Percentiles rank a stretch among this genome's conserved stretches.
Evolutionary conservation across 371 early-diverging fungal species (phyloP).

Genomic region (Actinomucor elegans): DNA sequence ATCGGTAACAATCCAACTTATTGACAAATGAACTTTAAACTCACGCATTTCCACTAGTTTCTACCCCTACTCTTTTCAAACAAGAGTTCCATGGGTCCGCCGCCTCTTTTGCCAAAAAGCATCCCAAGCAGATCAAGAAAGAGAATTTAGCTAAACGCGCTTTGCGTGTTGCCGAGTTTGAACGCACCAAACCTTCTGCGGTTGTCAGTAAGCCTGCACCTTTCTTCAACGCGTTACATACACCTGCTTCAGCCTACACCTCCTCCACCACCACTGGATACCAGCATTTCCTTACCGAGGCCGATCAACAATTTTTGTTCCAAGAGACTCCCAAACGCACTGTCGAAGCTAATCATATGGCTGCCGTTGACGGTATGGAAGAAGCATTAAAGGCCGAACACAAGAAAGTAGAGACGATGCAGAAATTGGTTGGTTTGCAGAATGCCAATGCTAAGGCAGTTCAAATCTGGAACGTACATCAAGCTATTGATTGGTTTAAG

Average conservation of each 20-base stretch:
- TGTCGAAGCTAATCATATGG: constrained; percentile 39
- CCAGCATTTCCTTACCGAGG: constrained; percentile 53
- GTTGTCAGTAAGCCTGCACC: constrained; percentile 39
- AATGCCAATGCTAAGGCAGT: constrained; percentile 79
- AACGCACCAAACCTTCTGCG: constrained; percentile 47
- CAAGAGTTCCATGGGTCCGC: constrained; percentile 43
- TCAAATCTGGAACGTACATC: constrained; percentile 72
- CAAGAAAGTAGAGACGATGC: constrained; percentile 67
- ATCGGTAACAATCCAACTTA: too few relatives aligned
- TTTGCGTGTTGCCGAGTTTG: constrained; percentile 37
- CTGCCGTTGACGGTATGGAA: constrained; percentile 41
- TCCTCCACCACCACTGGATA: constrained; percentile 25
- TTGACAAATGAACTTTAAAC: too few relatives aligned
- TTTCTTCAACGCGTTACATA: constrained; percentile 43
- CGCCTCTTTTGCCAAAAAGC: constrained; percentile 39
- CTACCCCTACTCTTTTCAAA: constrained; percentile 17
- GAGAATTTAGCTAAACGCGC: constrained; percentile 51
- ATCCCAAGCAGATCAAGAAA: constrained; percentile 54
- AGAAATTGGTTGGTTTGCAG: constrained; percentile 74
- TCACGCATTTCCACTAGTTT: constrained; percentile 2
- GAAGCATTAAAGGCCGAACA: constrained; percentile 46
- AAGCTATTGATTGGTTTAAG: constrained; percentile 80
- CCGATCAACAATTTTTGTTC: constrained; percentile 56
- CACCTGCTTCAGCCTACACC: constrained; percentile 42
- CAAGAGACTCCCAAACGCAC: constrained; percentile 58